Conservation (phyloP, 2,329 filamentous ascomycete species). For the Apiospora sp. region DNA sequence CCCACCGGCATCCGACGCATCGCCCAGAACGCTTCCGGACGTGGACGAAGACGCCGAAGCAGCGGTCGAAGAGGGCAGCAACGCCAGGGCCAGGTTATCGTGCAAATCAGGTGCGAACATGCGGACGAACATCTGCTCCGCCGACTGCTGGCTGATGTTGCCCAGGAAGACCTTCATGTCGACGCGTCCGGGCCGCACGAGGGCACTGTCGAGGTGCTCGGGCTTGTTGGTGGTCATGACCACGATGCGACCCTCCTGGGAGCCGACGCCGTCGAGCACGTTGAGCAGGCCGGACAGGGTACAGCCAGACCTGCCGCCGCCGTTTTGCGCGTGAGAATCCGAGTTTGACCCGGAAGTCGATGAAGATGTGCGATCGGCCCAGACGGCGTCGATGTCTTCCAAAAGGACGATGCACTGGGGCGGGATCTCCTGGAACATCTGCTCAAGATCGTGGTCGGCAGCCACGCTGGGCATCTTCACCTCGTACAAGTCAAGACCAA, state of each 20-base stretch:
- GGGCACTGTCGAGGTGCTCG: conserved; percentile 64
- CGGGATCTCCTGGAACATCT: conserved; percentile 60
- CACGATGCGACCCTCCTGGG: conserved; percentile 69
- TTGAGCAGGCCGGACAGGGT: conserved; percentile 69
- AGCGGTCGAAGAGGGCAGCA: not conserved
- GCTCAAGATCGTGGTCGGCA: conserved; percentile 57
- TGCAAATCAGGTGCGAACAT: conserved; percentile 43
- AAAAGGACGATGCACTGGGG: conserved; percentile 62
- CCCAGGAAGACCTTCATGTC: conserved; percentile 62
- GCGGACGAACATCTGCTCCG: conserved; percentile 46
- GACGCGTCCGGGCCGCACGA: conserved; percentile 68
- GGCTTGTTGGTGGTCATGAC: conserved; percentile 73
- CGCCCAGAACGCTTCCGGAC: not conserved
- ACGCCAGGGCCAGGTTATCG: not conserved
- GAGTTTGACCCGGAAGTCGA: conserved; percentile 29
- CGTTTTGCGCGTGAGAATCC: conserved; percentile 28
- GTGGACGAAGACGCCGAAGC: not conserved
- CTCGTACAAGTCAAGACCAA: conserved; percentile 61
- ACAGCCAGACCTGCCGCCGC: conserved; percentile 46
- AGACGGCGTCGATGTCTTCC: conserved; percentile 61
- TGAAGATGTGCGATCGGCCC: conserved; percentile 4
- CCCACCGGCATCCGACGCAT: conserved; percentile 2
- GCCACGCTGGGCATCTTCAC: conserved; percentile 52
- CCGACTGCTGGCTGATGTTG: conserved; percentile 44
- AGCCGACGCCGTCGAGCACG: conserved; percentile 70